These are phyloP conservation scores for Aciculoconidium aculeatum DNA, from an alignment of 805 yeast species.

Conservation along the genomic window DNA sequence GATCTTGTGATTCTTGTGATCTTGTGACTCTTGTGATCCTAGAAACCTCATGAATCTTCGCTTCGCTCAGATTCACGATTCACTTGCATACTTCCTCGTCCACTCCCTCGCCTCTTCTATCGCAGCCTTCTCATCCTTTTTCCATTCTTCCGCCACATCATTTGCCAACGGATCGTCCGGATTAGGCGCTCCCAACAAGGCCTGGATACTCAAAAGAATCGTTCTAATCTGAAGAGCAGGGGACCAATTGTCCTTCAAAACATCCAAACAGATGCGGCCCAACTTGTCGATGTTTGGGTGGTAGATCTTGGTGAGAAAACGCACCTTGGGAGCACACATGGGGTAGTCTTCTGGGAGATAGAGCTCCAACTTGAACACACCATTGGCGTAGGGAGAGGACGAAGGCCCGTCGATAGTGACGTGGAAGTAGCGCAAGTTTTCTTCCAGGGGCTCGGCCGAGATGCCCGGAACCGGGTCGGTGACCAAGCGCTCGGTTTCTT, in stretches of 20 bases:
- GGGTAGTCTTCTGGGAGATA: conserved; percentile 96
- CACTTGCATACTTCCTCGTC: conserved; percentile 57
- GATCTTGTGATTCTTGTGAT: no score
- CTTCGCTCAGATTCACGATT: no score
- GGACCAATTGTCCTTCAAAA: conserved; percentile 92
- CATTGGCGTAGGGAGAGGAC: conserved; percentile 82
- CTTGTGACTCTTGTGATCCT: no score
- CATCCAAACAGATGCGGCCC: conserved; percentile 94
- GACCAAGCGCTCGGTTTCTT: conserved; percentile 89
- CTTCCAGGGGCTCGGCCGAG: conserved; percentile 88
- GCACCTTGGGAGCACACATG: conserved; percentile 93
- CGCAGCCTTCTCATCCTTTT: conserved; percentile 75
- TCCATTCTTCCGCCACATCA: conserved; percentile 97
- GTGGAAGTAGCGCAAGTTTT: conserved; percentile 86
- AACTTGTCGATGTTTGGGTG: conserved; percentile 95
- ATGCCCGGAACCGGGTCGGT: conserved; percentile 98
- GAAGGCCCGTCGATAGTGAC: conserved; percentile 90
- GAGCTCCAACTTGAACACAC: conserved; percentile 76
- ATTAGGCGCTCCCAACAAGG: conserved; percentile 89
- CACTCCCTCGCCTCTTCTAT: conserved; percentile 73
- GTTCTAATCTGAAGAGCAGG: conserved; percentile 97
- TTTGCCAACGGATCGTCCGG: conserved; percentile 98
- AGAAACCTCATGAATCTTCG: no score
- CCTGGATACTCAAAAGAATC: conserved; percentile 84
- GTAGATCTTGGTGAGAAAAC: conserved; percentile 89